phyloP scores from a whole-genome alignment of 2,329 filamentous ascomycete genomes.

The Lomentospora prolificans region DNA sequence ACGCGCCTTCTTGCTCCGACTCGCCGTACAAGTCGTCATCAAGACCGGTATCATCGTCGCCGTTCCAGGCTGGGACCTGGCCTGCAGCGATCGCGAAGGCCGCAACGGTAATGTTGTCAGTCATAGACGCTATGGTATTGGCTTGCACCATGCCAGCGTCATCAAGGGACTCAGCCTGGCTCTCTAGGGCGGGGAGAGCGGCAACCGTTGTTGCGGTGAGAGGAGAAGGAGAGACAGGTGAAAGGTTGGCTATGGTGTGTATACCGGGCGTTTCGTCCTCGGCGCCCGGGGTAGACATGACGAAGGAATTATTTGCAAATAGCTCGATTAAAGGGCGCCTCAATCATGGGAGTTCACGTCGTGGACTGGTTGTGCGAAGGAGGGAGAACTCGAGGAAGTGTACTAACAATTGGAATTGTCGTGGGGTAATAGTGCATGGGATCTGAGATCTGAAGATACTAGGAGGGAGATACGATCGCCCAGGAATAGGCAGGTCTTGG shows the following conservation, averaged over 20 bases:
- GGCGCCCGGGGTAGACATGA: background rate
- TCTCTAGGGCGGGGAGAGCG: constrained; percentile 40
- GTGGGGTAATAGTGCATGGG: background rate
- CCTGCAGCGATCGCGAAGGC: constrained; percentile 5
- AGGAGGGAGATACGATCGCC: background rate
- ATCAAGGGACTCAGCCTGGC: constrained; percentile 41
- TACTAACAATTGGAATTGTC: background rate
- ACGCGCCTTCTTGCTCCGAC: constrained; percentile 21
- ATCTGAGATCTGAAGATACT: background rate
- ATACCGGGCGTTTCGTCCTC: constrained; percentile 20
- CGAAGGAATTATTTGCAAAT: background rate
- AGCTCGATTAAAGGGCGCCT: background rate
- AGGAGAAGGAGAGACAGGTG: constrained; percentile 39
- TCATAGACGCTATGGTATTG: background rate
- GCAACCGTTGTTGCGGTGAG: constrained; percentile 35
- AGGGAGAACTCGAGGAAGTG: background rate
- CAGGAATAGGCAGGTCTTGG: background rate
- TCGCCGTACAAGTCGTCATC: constrained; percentile 33
- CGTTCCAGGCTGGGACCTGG: constrained; percentile 22
- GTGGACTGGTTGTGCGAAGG: background rate
- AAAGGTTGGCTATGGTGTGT: constrained; percentile 43
- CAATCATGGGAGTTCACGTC: background rate
- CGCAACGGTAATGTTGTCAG: background rate
- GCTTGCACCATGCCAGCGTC: constrained; percentile 29
- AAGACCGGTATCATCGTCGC: constrained; percentile 22